A percentile compares a stretch with the other conserved stretches of the same genome.
Evolutionary conservation across 495 filamentous ascomycete species (phyloP).

Genomic region (Penicillium bovifimosum): DNA sequence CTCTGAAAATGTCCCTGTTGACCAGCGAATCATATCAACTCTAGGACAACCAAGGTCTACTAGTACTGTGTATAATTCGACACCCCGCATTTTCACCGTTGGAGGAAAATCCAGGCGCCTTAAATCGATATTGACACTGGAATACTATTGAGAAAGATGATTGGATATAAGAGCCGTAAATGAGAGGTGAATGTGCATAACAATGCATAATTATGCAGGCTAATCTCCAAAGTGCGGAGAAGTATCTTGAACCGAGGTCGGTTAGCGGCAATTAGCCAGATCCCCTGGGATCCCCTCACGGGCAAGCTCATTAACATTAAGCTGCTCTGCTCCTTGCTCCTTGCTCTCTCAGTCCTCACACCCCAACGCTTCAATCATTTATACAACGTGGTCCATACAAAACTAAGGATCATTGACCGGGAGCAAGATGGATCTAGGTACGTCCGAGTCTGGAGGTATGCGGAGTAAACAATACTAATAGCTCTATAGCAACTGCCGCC

Average conservation of each 20-base stretch:
- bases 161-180: too few species aligned
- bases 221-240: background rate
- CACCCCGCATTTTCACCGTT: too few species aligned
- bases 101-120: too few species aligned
- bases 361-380: background rate
- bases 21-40: too few species aligned
- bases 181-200: too few species aligned
- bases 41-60: too few species aligned
- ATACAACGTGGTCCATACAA: background rate
- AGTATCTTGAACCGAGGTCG: background rate
- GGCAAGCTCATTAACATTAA: too few species aligned
- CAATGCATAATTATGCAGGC: too few species aligned
- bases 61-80: too few species aligned
- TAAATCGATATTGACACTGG: too few species aligned
- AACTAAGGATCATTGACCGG: slow-evolving; percentile 1
- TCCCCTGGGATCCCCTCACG: background rate
- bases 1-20: too few species aligned
- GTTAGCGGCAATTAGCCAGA: background rate
- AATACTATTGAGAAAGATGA: too few species aligned
- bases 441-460: background rate
- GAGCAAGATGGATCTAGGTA: slow-evolving; percentile 9
- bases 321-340: background rate
- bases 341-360: background rate
- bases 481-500: slow-evolving; percentile 16
- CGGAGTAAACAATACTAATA: background rate